phyloP scores from a whole-genome alignment of 805 yeast species.

The Candida hispaniensis region DNA sequence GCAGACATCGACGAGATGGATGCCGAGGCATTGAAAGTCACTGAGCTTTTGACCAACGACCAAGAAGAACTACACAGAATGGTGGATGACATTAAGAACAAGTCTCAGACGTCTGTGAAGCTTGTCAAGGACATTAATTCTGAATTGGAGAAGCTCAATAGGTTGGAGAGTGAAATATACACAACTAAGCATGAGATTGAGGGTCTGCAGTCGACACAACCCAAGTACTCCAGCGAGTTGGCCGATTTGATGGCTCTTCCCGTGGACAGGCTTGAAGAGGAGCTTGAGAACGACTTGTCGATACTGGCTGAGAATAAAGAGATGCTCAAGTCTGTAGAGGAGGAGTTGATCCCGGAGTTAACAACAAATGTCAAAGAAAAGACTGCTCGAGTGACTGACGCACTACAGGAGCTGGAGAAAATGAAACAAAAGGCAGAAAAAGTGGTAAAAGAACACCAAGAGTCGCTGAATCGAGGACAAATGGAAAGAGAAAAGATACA shows the following conservation, averaged over 20 bases:
- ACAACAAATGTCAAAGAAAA: neutral
- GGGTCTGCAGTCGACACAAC: neutral
- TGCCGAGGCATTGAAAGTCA: slow-evolving; percentile 5
- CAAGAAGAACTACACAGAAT: slow-evolving; percentile 6
- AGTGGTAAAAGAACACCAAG: no score
- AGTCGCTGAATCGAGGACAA: no score
- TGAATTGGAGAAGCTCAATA: neutral
- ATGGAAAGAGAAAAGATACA: no score
- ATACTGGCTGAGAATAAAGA: slow-evolving; percentile 2
- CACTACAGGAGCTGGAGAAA: no score
- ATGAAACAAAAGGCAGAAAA: no score
- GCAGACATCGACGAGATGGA: slow-evolving; percentile 6
- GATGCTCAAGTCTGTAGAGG: slow-evolving; percentile 2
- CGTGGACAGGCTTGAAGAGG: slow-evolving; percentile 1
- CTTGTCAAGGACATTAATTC: slow-evolving; percentile 2
- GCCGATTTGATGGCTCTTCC: slow-evolving; percentile 8
- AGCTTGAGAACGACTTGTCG: neutral
- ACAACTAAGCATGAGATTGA: neutral
- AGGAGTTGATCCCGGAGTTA: slow-evolving; percentile 8
- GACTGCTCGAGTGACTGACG: slow-evolving; percentile 3
- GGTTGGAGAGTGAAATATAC: neutral
- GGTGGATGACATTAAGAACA: slow-evolving; percentile 2
- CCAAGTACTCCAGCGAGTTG: neutral
- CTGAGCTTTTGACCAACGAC: no score
- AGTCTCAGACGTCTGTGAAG: slow-evolving; percentile 3